phyloP scores from a whole-genome alignment of 257 asterid genomes.

The Knoxia roxburghii region DNA sequence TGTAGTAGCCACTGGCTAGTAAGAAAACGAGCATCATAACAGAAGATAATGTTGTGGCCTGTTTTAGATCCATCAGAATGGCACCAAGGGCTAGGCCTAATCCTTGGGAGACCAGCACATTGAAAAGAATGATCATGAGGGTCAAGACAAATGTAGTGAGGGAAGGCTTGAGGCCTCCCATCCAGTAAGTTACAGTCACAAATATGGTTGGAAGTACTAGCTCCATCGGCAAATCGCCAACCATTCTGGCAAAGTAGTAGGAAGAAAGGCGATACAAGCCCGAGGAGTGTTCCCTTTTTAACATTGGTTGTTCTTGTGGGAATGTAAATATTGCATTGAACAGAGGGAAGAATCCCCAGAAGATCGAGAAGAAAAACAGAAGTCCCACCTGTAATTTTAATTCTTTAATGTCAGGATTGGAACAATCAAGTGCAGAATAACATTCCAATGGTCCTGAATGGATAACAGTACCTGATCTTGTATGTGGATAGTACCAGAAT shows the following conservation, averaged over 20 bases:
- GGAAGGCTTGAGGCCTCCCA: conserved; percentile 78
- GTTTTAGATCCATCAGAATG: conserved; percentile 63
- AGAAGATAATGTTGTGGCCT: conserved; percentile 57
- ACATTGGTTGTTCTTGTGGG: conserved; percentile 69
- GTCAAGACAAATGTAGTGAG: conserved; percentile 44
- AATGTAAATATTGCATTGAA: conserved; percentile 66
- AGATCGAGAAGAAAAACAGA: conserved; percentile 75
- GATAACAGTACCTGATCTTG: conserved; percentile 70
- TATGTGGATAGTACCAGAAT: conserved; percentile 61
- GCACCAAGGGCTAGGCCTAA: conserved; percentile 91
- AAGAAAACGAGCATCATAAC: conserved; percentile 72
- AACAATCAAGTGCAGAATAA: neutral
- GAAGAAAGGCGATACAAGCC: conserved; percentile 83
- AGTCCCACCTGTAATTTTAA: conserved; percentile 56
- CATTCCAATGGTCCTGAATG: neutral
- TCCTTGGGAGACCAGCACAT: conserved; percentile 75
- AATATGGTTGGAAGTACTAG: conserved; percentile 74
- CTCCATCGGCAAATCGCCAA: conserved; percentile 83
- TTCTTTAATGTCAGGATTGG: neutral
- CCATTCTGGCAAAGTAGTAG: conserved; percentile 58
- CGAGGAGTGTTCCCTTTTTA: conserved; percentile 52
- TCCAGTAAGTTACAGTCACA: conserved; percentile 66
- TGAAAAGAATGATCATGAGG: conserved; percentile 50
- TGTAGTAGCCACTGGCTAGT: conserved; percentile 71
- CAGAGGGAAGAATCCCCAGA: conserved; percentile 84